Conservation (phyloP, 768 basidiomycete genomes). For the Tulasnella sp. region DNA sequence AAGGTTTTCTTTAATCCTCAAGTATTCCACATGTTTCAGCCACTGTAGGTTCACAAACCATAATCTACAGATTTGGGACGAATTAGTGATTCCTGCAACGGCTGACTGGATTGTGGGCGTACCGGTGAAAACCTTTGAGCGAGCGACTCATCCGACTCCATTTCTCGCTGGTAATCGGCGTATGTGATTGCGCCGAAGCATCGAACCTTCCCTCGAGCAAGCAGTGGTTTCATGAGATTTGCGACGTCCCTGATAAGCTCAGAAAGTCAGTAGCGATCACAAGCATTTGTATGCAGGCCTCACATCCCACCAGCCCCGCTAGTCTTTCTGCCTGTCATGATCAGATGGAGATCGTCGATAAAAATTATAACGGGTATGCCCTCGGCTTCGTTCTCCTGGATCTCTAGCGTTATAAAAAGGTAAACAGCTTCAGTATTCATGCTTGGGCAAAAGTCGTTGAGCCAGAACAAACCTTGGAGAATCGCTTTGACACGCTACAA, state of each 20-base stretch:
- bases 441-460: too few relatives aligned
- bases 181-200: constrained; percentile 88
- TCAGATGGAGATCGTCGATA: constrained; percentile 88
- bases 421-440: too few relatives aligned
- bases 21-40: constrained; percentile 86
- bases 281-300: constrained; percentile 16
- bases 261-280: neutral
- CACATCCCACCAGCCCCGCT: constrained; percentile 7
- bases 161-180: constrained; percentile 83
- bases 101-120: too few relatives aligned
- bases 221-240: constrained; percentile 83
- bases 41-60: constrained; percentile 85
- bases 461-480: too few relatives aligned
- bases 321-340: constrained; percentile 78
- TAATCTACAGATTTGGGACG: too few relatives aligned
- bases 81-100: too few relatives aligned
- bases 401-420: too few relatives aligned
- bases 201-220: constrained; percentile 69
- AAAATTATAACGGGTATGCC: constrained; percentile 83
- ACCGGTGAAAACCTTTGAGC: constrained; percentile 88
- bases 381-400: constrained; percentile 73
- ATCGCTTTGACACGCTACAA: constrained; percentile 91
- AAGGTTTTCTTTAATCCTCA: constrained; percentile 92
- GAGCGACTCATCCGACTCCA: constrained; percentile 84
- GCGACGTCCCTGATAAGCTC: constrained; percentile 26